Evolutionary conservation across 192 early-diverging fungal species (phyloP).

Genomic region (Backusella sp.): DNA sequence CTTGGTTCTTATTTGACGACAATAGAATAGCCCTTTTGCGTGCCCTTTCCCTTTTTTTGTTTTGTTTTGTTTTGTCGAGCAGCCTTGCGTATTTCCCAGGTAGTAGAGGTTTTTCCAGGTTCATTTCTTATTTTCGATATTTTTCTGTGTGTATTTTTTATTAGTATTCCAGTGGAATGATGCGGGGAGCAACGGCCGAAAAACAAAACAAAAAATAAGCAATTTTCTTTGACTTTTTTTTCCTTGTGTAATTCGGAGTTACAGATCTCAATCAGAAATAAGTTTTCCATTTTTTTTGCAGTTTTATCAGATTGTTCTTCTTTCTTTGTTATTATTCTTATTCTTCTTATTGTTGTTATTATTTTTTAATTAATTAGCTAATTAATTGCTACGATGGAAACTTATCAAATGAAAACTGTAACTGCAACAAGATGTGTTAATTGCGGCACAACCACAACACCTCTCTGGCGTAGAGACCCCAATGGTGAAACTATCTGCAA

Average conservation of each 20-base stretch:
- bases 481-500: constrained; percentile 94
- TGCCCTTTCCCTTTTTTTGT: background rate
- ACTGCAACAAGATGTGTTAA: constrained; percentile 71
- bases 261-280: background rate
- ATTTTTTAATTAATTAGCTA: background rate
- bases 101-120: background rate
- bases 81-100: background rate
- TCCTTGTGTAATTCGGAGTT: background rate
- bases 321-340: background rate
- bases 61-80: background rate
- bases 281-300: background rate
- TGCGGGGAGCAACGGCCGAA: constrained; percentile 9
- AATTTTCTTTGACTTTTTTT: background rate
- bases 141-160: background rate
- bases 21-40: background rate
- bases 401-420: constrained; percentile 16
- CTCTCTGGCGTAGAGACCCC: constrained; percentile 87
- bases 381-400: background rate
- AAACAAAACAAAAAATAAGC: background rate
- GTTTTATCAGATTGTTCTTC: background rate
- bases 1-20: background rate
- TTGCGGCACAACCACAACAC: constrained; percentile 87
- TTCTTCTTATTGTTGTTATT: background rate
- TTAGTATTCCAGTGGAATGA: background rate
- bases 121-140: background rate